phyloP scores from a whole-genome alignment of 164 flowering plant genomes.

The Dillenia turbinata region DNA sequence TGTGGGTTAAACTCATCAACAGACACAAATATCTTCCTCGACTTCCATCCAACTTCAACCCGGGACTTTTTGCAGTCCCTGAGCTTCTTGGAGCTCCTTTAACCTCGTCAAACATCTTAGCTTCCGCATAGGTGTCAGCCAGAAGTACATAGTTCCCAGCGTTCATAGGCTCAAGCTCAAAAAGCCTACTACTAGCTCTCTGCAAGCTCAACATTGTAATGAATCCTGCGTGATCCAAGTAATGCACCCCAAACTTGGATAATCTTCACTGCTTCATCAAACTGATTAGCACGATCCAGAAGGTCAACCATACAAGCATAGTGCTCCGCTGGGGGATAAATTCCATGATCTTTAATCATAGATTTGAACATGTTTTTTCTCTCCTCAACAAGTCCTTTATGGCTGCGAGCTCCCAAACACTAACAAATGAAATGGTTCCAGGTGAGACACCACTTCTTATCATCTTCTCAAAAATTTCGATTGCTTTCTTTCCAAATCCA shows the following conservation, averaged over 20 bases:
- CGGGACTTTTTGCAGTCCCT: constrained; percentile 49
- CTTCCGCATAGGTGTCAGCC: constrained; percentile 65
- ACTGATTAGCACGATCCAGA: constrained; percentile 63
- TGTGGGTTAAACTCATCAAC: constrained; percentile 60
- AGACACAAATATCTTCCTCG: constrained; percentile 43
- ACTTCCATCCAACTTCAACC: constrained; percentile 78
- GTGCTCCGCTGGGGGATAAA: constrained; percentile 56
- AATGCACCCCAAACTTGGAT: constrained; percentile 72
- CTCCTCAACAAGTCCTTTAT: constrained; percentile 66
- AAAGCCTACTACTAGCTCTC: constrained; percentile 57
- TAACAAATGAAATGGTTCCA: constrained; percentile 44
- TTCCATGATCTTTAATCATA: constrained; percentile 42
- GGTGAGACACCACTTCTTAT: constrained; percentile 41
- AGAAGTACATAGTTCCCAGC: constrained; percentile 79
- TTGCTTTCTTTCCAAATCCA: constrained; percentile 57
- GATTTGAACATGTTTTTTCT: constrained; percentile 57
- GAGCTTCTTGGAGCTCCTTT: constrained; percentile 41
- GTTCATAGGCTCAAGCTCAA: constrained; percentile 67
- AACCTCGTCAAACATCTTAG: constrained; percentile 65
- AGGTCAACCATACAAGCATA: constrained; percentile 85
- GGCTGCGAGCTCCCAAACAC: constrained; percentile 74
- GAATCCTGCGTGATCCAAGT: constrained; percentile 75
- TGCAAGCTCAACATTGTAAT: constrained; percentile 65
- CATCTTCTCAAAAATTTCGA: constrained; percentile 52
- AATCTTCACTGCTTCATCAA: constrained; percentile 62